A percentile compares a stretch with the other conserved stretches of the same genome.
These are phyloP conservation scores for Aegilops tauschii DNA, from an alignment of 176 grass and related monocot genomes.

Conservation along the genomic window DNA sequence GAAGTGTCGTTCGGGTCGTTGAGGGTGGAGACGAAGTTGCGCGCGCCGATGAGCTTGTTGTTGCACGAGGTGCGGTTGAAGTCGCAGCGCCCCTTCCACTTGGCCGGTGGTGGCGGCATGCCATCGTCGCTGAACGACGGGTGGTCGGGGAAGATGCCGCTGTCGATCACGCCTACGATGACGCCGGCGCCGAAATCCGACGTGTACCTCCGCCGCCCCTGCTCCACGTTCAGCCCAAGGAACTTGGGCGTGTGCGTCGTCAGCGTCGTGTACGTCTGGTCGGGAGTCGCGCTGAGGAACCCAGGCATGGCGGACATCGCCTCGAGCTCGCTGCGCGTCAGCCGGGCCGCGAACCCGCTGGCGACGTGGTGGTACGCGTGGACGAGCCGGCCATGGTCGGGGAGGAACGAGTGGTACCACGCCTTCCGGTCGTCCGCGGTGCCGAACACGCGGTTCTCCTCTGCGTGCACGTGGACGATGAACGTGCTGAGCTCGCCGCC, in stretches of 20 bases:
- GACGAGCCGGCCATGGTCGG: not conserved
- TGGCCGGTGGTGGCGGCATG: conserved; percentile 53
- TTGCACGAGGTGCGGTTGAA: conserved; percentile 31
- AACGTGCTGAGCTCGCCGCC: not conserved
- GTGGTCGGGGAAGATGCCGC: not conserved
- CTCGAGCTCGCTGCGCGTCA: not conserved
- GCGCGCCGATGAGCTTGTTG: conserved; percentile 30
- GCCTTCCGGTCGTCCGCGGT: not conserved
- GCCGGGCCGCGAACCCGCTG: not conserved
- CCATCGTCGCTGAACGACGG: conserved; percentile 7
- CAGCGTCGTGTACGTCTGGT: not conserved
- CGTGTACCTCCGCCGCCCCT: not conserved
- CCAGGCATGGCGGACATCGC: not conserved
- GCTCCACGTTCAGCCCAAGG: not conserved
- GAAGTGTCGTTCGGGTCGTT: not conserved
- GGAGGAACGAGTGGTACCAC: conserved; percentile 28
- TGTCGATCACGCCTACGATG: conserved; percentile 2
- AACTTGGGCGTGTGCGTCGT: conserved; percentile 11
- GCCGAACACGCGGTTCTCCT: not conserved
- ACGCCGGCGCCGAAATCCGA: not conserved
- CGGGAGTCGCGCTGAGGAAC: not conserved
- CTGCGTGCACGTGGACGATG: conserved; percentile 31
- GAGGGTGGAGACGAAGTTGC: conserved; percentile 19
- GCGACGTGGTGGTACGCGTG: conserved; percentile 2
- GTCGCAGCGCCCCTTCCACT: conserved; percentile 59